Evolutionary conservation across 2,329 filamentous ascomycete genomes (phyloP).

Genomic region (Colletotrichum plurivorum): DNA sequence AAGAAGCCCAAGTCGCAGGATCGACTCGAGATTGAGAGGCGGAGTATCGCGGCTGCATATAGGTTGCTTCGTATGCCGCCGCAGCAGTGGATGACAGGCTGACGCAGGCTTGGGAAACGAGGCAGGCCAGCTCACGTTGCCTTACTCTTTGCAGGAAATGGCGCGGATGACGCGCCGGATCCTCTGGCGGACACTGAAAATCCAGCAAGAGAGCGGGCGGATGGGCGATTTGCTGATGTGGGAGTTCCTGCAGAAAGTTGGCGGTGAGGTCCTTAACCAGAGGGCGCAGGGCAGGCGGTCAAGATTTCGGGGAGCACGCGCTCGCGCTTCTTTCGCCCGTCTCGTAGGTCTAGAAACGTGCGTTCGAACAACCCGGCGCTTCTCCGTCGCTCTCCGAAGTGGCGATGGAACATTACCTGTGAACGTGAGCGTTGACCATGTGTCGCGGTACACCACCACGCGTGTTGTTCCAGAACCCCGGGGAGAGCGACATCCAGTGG

Average conservation of each 20-base stretch:
- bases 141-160: neutral
- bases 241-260: slow-evolving; percentile 8
- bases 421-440: neutral
- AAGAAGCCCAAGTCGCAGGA: neutral
- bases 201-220: neutral
- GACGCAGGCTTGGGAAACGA: slow-evolving; percentile 20
- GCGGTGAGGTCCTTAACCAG: slow-evolving; percentile 21
- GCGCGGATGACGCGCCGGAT: slow-evolving; percentile 18
- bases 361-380: too few relatives aligned
- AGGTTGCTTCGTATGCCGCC: slow-evolving; percentile 25
- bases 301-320: too few relatives aligned
- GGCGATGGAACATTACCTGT: slow-evolving; percentile 11
- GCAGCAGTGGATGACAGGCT: slow-evolving; percentile 28
- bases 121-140: slow-evolving; percentile 3
- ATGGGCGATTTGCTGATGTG: slow-evolving; percentile 16
- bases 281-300: neutral
- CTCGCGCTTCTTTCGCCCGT: too few relatives aligned
- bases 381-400: neutral
- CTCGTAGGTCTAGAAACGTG: too few relatives aligned
- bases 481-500: slow-evolving; percentile 2
- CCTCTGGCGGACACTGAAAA: neutral
- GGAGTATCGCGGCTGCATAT: slow-evolving; percentile 23
- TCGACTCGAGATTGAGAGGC: slow-evolving; percentile 18
- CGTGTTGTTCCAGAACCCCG: slow-evolving; percentile 2
- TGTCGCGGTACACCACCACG: slow-evolving; percentile 9